phyloP scores from a whole-genome alignment of 2,329 filamentous ascomycete species.

The Clonostachys solani region DNA sequence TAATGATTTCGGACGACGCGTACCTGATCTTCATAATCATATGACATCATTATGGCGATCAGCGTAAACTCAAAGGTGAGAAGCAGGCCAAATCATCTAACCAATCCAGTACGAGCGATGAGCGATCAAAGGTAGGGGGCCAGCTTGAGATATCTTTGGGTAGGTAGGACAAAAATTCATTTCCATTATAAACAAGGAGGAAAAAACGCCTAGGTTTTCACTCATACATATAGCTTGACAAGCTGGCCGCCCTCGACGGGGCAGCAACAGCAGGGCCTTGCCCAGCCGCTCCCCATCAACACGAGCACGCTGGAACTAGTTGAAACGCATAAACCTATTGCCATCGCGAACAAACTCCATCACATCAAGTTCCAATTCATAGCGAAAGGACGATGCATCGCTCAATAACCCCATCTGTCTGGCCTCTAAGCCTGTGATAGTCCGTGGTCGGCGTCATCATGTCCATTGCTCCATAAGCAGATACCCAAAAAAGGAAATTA shows the following conservation, averaged over 20 bases:
- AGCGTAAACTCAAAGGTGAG: too few species aligned
- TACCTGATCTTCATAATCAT: too few species aligned
- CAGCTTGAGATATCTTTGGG: too few species aligned
- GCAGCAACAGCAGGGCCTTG: too few species aligned
- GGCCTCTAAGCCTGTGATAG: background rate
- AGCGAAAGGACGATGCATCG: background rate
- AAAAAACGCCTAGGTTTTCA: constrained; percentile 3
- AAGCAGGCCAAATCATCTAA: too few species aligned
- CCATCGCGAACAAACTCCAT: constrained; percentile 4
- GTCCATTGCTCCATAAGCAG: background rate
- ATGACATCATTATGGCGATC: too few species aligned
- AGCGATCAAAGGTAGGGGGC: too few species aligned
- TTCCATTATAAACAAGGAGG: constrained; percentile 3
- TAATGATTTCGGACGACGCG: too few species aligned
- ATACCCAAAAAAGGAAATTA: background rate
- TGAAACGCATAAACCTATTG: background rate
- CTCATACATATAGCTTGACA: constrained; percentile 5
- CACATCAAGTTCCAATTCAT: background rate
- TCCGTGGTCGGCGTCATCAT: background rate
- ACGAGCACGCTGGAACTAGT: too few species aligned
- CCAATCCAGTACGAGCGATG: too few species aligned
- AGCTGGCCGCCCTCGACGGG: background rate
- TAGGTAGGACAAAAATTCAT: constrained; percentile 1
- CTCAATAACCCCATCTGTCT: background rate
- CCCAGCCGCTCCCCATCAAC: too few species aligned